These are phyloP conservation scores for Gymnopus androsaceus DNA, from an alignment of 1,284 basidiomycete genomes.

Conservation along the genomic window DNA sequence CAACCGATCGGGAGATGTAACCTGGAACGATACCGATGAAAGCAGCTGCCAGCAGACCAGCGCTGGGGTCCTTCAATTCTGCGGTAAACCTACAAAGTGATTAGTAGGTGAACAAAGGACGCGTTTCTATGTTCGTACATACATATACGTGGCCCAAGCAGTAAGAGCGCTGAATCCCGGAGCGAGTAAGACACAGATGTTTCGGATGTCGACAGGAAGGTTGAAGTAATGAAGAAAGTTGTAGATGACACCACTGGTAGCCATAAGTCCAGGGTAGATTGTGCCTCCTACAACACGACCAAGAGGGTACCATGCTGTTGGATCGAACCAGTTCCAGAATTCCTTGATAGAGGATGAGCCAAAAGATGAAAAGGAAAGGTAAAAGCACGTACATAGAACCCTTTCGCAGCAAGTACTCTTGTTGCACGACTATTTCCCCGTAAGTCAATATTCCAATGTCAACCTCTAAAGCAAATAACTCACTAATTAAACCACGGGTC, in stretches of 20 bases:
- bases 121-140: conserved; percentile 27
- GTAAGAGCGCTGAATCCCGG: conserved; percentile 97
- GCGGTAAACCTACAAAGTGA: conserved; percentile 77
- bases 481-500: conserved; percentile 99
- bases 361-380: conserved; percentile 10
- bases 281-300: conserved; percentile 98
- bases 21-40: conserved; percentile 98
- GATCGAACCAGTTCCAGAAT: conserved; percentile 99
- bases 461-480: conserved; percentile 39
- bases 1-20: conserved; percentile 98
- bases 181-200: conserved; percentile 95
- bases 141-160: conserved; percentile 97
- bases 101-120: conserved; percentile 7
- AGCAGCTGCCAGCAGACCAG: conserved; percentile 94
- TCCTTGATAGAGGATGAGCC: conserved; percentile 72
- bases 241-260: conserved; percentile 96
- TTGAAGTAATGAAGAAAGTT: conserved; percentile 86
- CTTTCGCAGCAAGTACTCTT: conserved; percentile 82
- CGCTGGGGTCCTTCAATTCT: conserved; percentile 92
- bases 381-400: conserved; percentile 82
- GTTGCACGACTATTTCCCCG: conserved; percentile 77
- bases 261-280: conserved; percentile 98
- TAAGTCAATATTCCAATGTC: conserved; percentile 2
- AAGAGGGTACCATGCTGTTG: conserved; percentile 98
- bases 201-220: conserved; percentile 96